Evolutionary conservation across 1,284 basidiomycete species (phyloP).

Genomic region (Irpex sp.): DNA sequence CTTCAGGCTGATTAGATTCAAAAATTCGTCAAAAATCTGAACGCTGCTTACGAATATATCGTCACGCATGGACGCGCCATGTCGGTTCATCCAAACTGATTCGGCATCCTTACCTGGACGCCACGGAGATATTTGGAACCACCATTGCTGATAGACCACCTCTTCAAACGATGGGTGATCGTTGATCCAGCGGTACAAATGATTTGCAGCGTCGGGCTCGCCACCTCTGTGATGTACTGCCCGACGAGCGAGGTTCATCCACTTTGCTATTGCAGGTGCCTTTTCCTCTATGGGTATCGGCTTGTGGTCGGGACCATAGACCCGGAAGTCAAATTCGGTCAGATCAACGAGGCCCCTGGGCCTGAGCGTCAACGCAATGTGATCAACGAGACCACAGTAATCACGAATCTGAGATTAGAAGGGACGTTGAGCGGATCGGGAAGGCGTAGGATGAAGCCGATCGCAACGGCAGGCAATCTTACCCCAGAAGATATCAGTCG

Average conservation of each 20-base stretch:
- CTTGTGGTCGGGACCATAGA: conserved; percentile 48
- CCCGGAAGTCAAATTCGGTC: conserved; percentile 64
- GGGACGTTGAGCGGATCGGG: conserved; percentile 11
- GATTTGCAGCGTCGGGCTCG: conserved; percentile 53
- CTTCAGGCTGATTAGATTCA: conserved; percentile 30
- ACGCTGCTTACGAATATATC: conserved; percentile 36
- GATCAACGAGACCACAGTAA: conserved; percentile 60
- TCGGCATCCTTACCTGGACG: conserved; percentile 27
- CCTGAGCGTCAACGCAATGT: conserved; percentile 61
- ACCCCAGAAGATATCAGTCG: conserved; percentile 67
- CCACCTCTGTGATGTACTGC: conserved; percentile 58
- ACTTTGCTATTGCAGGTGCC: conserved; percentile 43
- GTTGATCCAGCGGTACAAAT: conserved; percentile 49
- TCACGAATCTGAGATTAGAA: conserved; percentile 54
- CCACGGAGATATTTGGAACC: conserved; percentile 55
- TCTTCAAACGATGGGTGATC: conserved; percentile 54
- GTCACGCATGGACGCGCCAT: conserved; percentile 36
- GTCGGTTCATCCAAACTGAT: conserved; percentile 25
- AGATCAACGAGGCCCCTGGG: conserved; percentile 66
- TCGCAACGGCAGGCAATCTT: conserved; percentile 3
- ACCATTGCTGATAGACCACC: conserved; percentile 51
- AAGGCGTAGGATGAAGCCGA: conserved; percentile 12
- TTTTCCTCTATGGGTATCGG: conserved; percentile 32
- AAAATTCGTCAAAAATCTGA: not conserved
- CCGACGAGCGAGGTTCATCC: conserved; percentile 48